phyloP scores from a whole-genome alignment of 169 alveolate genomes.

The Perkinsus chesapeaki region DNA sequence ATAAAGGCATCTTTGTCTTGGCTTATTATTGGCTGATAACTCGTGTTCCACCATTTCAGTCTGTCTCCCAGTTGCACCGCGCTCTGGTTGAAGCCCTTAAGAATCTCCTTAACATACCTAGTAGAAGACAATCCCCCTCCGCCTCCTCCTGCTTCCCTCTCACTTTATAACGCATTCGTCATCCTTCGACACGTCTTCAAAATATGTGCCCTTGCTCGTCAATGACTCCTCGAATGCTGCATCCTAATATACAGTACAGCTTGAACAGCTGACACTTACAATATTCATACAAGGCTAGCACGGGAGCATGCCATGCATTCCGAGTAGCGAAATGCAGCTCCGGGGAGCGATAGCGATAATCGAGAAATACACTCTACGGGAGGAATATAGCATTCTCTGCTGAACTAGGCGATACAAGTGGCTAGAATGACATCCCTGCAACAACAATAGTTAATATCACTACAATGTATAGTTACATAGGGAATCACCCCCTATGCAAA shows the following conservation, averaged over 20 bases:
- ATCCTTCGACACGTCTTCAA: constrained; percentile 15
- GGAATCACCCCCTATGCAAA: too few species aligned
- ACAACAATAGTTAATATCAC: too few species aligned
- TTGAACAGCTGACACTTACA: too few species aligned
- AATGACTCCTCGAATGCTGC: not conserved
- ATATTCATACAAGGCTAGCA: too few species aligned
- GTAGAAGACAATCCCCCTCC: constrained; percentile 12
- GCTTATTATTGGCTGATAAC: constrained; percentile 42
- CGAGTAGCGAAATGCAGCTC: too few species aligned
- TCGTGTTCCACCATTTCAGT: constrained; percentile 45
- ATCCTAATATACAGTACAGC: not conserved
- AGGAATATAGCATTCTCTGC: too few species aligned
- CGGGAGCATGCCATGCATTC: too few species aligned
- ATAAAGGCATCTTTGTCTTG: constrained; percentile 36
- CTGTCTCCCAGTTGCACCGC: constrained; percentile 37
- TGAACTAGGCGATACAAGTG: too few species aligned
- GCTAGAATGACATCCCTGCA: too few species aligned
- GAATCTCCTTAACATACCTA: constrained; percentile 31
- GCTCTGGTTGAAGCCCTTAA: constrained; percentile 30
- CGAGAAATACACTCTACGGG: too few species aligned
- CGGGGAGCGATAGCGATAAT: too few species aligned
- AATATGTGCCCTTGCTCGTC: not conserved
- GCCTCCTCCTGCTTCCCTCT: constrained; percentile 9
- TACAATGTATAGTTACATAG: too few species aligned
- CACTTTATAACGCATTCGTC: constrained; percentile 19